Evolutionary conservation across 768 basidiomycete genomes (phyloP), one percentile per base, ranked within the genome.

Genomic region (Pisolithus tinctorius): DNA sequence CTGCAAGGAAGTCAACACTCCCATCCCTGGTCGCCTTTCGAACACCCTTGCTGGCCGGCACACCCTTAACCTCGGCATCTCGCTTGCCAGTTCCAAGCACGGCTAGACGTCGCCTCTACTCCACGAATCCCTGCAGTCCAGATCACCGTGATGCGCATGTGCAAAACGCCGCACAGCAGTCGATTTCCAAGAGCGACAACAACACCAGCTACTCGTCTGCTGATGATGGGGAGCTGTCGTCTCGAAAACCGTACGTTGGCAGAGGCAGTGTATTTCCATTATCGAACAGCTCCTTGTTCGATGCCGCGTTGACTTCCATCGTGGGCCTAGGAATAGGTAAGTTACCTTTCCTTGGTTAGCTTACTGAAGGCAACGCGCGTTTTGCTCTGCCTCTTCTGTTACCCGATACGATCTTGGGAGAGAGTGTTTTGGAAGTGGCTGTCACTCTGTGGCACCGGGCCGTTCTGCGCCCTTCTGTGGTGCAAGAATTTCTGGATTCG

Each of bases 251-350:
- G 16, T 45, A 44, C 26, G 5, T 29, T 53, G 46, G 53, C 20
- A 61, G 49, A 41, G 52, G 63, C 59, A 65, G 60, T 59, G 53
- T 59, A 65, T 67, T 57, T 56, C 62, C 61, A 54, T 64, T 69
- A 48, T 64, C 54, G 34, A 50, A 53, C 23, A 61, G 61, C 46
- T 56, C 54, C 38, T 55, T 65, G 46, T 53, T 63, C 26, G 81
- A 85, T 66, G 81, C 78, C 29, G 73, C 79, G 7, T 59, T 83
- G 31, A 83, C 82, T 7, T 79, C 83, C 0, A 60, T 81, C 13
- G 69, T 85, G 56, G 83, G 82, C n/a, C 66, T 86, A 53, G 73
- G 74, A 47, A 75, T 84, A 67, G 77, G 81, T 79, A 58, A 61
- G 73, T 71, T 25, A 26, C 37, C 44, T 54, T 45, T 27, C 10